phyloP scores from a whole-genome alignment of 805 yeast species.

The Pichia nakasei region DNA sequence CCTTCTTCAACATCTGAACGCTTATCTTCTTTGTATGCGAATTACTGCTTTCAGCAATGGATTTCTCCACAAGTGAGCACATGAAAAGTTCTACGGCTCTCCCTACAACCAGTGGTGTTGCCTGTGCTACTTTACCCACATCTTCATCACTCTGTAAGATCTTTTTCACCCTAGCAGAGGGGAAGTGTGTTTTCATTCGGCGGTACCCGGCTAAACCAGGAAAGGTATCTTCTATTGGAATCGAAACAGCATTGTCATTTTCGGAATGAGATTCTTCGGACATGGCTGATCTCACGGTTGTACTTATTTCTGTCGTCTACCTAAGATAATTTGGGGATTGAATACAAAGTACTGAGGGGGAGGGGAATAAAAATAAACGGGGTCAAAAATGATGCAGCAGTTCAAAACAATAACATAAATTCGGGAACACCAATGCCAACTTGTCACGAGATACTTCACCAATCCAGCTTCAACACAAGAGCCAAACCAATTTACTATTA shows the following conservation, averaged over 20 bases:
- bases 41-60: conserved; percentile 66
- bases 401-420: too few relatives aligned
- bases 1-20: conserved; percentile 74
- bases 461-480: too few relatives aligned
- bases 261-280: background rate
- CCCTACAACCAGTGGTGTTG: conserved; percentile 97
- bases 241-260: background rate
- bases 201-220: conserved; percentile 28
- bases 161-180: conserved; percentile 90
- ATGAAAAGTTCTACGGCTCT: conserved; percentile 88
- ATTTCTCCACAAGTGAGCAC: conserved; percentile 79
- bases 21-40: conserved; percentile 74
- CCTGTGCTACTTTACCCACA: conserved; percentile 97
- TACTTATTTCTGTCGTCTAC: background rate
- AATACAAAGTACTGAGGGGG: too few relatives aligned
- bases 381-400: too few relatives aligned
- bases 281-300: background rate
- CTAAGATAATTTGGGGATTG: too few relatives aligned
- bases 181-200: conserved; percentile 71
- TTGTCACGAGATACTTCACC: too few relatives aligned
- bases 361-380: too few relatives aligned
- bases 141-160: conserved; percentile 98
- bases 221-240: conserved; percentile 6
- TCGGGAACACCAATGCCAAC: too few relatives aligned
- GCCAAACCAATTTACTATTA: too few relatives aligned